phyloP scores from a whole-genome alignment of 371 early-diverging fungal species.

The Lichtheimia corymbifera region DNA sequence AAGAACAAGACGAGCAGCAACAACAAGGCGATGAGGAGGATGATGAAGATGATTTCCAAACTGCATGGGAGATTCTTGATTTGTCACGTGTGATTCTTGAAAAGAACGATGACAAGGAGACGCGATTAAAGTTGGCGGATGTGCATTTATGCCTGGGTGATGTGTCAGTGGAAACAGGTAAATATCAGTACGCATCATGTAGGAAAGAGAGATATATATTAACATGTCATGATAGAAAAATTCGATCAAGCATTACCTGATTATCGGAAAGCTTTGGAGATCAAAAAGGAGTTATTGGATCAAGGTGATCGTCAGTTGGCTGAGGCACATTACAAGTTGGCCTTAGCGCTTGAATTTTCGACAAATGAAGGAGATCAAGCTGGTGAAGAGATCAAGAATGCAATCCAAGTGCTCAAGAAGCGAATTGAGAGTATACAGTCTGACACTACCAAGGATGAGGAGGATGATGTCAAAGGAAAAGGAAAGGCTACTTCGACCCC shows the following conservation, averaged over 20 bases:
- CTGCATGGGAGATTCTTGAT: constrained; percentile 89
- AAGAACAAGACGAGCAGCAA: constrained; percentile 34
- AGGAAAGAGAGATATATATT: neutral
- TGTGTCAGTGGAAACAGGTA: constrained; percentile 84
- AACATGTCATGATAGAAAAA: constrained; percentile 55
- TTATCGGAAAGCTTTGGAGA: constrained; percentile 65
- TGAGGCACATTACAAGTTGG: constrained; percentile 80
- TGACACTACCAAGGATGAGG: constrained; percentile 23
- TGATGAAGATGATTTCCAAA: constrained; percentile 77
- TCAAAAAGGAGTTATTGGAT: constrained; percentile 64
- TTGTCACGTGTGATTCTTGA: constrained; percentile 82
- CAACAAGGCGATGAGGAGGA: constrained; percentile 44
- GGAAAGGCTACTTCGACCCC: constrained; percentile 25
- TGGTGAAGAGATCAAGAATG: constrained; percentile 58
- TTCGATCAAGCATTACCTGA: constrained; percentile 82
- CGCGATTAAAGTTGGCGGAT: constrained; percentile 69
- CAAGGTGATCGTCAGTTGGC: constrained; percentile 79
- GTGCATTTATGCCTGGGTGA: constrained; percentile 78
- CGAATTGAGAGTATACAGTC: constrained; percentile 29
- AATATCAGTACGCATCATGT: neutral
- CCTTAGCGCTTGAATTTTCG: constrained; percentile 70
- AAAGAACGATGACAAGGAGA: constrained; percentile 59
- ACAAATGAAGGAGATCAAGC: constrained; percentile 53
- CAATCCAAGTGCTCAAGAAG: constrained; percentile 56
- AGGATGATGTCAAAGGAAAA: constrained; percentile 32